phyloP scores from a whole-genome alignment of 2,329 filamentous ascomycete species.

The Elsinoe necatrix region DNA sequence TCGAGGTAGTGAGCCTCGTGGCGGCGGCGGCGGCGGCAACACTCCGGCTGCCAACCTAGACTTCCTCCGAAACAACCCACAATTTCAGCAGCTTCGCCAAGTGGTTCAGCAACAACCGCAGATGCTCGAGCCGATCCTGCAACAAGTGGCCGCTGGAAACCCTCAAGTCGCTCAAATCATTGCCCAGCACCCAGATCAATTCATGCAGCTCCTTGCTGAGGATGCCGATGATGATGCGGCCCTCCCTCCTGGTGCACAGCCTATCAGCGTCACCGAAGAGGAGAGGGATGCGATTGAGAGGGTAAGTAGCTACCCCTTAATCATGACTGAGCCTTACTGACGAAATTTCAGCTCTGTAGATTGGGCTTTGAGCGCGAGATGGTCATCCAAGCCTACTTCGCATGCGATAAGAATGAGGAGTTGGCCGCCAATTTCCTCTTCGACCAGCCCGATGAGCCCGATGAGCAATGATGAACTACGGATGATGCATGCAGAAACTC shows the following conservation, averaged over 20 bases:
- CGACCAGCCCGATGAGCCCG: constrained; percentile 77
- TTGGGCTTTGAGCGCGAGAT: constrained; percentile 88
- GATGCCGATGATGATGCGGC: constrained; percentile 72
- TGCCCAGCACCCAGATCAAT: constrained; percentile 83
- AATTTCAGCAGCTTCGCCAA: constrained; percentile 96
- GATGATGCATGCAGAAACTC: background rate
- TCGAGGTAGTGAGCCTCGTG: constrained; percentile 41
- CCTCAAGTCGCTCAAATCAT: constrained; percentile 91
- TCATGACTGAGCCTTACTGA: constrained; percentile 14
- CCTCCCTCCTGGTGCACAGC: constrained; percentile 78
- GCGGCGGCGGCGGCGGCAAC: constrained; percentile 34
- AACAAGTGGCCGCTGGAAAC: constrained; percentile 91
- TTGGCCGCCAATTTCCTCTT: constrained; percentile 97
- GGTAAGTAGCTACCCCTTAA: constrained; percentile 44
- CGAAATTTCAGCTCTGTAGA: constrained; percentile 61
- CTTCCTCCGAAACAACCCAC: constrained; percentile 87
- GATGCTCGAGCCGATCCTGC: constrained; percentile 96
- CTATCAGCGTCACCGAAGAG: constrained; percentile 87
- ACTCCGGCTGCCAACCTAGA: constrained; percentile 60
- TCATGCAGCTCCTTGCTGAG: constrained; percentile 82
- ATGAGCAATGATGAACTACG: constrained; percentile 22
- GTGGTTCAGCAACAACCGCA: constrained; percentile 95
- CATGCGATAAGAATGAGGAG: constrained; percentile 99
- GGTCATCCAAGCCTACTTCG: constrained; percentile 97
- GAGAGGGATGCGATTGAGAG: constrained; percentile 96